Conservation (phyloP, 1,284 basidiomycete species). For the Laetiporus sulphureus region DNA sequence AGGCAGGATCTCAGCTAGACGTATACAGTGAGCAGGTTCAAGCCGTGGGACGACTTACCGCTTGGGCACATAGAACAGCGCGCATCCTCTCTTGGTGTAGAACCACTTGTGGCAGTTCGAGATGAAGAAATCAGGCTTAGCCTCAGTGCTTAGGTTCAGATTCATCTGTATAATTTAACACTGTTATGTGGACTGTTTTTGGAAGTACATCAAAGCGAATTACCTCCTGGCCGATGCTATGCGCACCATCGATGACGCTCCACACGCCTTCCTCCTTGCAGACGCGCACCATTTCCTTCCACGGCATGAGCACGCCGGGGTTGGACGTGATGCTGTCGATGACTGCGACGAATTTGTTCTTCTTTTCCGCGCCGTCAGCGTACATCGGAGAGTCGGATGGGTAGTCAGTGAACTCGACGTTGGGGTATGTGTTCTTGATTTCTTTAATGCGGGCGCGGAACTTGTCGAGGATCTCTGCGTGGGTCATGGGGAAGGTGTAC, state of each 20-base stretch:
- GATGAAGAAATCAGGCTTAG: conserved; percentile 75
- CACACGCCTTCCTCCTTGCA: conserved; percentile 63
- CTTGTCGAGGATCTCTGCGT: conserved; percentile 45
- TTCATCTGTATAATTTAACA: conserved; percentile 22
- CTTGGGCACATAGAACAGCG: conserved; percentile 73
- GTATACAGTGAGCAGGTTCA: not conserved
- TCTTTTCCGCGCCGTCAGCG: not conserved
- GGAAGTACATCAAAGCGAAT: too few species aligned
- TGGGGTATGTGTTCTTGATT: conserved; percentile 29
- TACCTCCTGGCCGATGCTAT: conserved; percentile 59
- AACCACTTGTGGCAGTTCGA: conserved; percentile 88
- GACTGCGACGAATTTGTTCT: conserved; percentile 56
- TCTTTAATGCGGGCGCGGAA: conserved; percentile 40
- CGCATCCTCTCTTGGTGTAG: conserved; percentile 63
- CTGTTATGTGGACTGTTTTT: not conserved
- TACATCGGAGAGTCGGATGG: conserved; percentile 3
- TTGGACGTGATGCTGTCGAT: conserved; percentile 70
- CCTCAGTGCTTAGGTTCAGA: conserved; percentile 53
- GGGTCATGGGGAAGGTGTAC: conserved; percentile 47
- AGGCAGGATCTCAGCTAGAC: not conserved
- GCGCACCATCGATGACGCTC: conserved; percentile 79
- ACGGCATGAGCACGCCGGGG: conserved; percentile 73
- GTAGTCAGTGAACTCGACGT: conserved; percentile 19
- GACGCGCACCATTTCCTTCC: conserved; percentile 71
- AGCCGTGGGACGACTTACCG: conserved; percentile 36